Evolutionary conservation across 495 filamentous ascomycete species (phyloP), one percentile per base, ranked within the genome.

Genomic region (Neurospora cerealis): DNA sequence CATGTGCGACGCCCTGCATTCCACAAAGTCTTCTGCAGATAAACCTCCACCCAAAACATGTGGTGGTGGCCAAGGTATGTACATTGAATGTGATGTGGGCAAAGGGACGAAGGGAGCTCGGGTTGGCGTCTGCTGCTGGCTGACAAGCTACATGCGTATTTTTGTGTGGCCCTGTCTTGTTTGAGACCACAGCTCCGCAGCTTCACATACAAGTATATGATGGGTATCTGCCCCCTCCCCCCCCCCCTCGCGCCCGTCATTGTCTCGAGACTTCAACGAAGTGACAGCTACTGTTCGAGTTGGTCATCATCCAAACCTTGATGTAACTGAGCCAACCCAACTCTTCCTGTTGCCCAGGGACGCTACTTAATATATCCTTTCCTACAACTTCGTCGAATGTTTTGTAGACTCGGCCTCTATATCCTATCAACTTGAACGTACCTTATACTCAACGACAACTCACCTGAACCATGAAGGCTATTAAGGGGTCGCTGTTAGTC

Each of bases 401-500:
- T 9, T 66, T 7, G 54, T 36, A 34, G 15, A 8, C 28, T 13
- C 54, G 17, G 28, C 13, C 15, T 66, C 28, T 19, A 62, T 62
- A 32, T 13, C 11, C 54, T 36, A 19, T 54, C 15, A 36, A 34
- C 54, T 66, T 34, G 13, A 17, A 9, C 32, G 19, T 8, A 34
- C 13, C 54, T 17, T 66, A 66, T 9, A 3, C 15, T 15, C 3
- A 24, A 28, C 24, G 0, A 28, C 15, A 8, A 34, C 8, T 17
- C 15, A 34, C 54, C 28, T 66, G 13, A 74, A 70, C 17, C 24
- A 79, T 77, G 77, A 79, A 70, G 34, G 0, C 10, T 36, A 37
- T 21, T 13, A 69, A 15, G 21, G 13, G 41, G 54, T 62, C 69
- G 13, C 66, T 75, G 71, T 13, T 74, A 48, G 73, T 70, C 21